Evolutionary conservation across 345 rosid species (phyloP).

Genomic region (Eucalyptus marginata): DNA sequence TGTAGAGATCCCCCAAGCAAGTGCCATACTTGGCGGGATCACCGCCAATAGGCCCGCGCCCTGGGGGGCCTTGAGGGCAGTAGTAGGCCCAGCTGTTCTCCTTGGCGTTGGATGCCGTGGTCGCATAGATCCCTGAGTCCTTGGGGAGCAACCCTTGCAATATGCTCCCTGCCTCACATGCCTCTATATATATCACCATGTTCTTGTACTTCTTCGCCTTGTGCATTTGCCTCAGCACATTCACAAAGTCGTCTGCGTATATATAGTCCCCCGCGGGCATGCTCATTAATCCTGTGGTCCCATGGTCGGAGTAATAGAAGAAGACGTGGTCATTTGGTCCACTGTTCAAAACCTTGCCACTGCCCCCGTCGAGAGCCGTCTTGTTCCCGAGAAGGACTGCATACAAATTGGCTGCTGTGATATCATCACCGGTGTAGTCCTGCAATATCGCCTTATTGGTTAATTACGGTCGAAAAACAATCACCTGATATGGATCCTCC

Average conservation of each 20-base stretch:
- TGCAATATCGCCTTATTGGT: neutral
- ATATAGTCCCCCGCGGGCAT: conserved; percentile 19
- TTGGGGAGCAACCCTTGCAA: conserved; percentile 38
- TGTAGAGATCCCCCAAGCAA: conserved; percentile 60
- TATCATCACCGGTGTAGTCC: conserved; percentile 34
- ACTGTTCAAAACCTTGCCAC: conserved; percentile 45
- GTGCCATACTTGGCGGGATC: conserved; percentile 9
- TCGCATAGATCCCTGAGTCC: conserved; percentile 21
- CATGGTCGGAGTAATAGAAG: conserved; percentile 54
- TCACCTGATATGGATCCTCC: neutral
- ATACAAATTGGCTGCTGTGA: conserved; percentile 22
- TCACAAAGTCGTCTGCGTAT: conserved; percentile 28
- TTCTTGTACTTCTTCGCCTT: conserved; percentile 17
- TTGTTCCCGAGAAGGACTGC: conserved; percentile 43
- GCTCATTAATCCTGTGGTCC: conserved; percentile 17
- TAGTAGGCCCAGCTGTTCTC: conserved; percentile 43
- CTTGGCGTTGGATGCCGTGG: conserved; percentile 26
- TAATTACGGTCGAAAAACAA: neutral
- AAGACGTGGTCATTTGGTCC: conserved; percentile 39
- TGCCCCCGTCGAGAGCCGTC: conserved; percentile 40
- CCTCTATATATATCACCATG: conserved; percentile 57
- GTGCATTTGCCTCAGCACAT: conserved; percentile 36
- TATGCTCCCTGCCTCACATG: conserved; percentile 62
- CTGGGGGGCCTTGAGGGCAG: conserved; percentile 1
- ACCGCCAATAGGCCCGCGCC: neutral